These are phyloP conservation scores for Ophiostoma piceae DNA, from an alignment of 2,329 filamentous ascomycete genomes.

Conservation along the genomic window DNA sequence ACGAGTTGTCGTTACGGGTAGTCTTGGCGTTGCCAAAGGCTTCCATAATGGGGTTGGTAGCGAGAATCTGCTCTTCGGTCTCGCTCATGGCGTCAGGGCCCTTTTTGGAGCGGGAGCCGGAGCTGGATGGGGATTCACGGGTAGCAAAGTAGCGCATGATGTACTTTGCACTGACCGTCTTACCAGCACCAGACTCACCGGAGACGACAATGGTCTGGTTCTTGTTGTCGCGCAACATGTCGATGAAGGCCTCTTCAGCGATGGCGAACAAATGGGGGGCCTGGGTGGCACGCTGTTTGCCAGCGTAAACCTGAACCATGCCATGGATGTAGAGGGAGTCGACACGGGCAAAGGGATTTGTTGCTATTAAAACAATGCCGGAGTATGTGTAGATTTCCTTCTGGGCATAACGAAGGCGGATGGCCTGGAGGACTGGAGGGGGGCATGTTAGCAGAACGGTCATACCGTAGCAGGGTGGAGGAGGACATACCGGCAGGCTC, in stretches of 20 bases:
- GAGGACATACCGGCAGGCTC: conserved; percentile 77
- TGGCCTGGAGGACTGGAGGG: conserved; percentile 80
- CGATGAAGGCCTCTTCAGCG: conserved; percentile 97
- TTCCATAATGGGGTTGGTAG: conserved; percentile 99
- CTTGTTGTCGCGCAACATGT: conserved; percentile 92
- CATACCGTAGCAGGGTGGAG: conserved; percentile 13
- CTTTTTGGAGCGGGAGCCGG: conserved; percentile 67
- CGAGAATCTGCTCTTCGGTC: conserved; percentile 96
- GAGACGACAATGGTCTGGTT: conserved; percentile 99
- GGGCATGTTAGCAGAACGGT: background rate
- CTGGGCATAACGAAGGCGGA: conserved; percentile 91
- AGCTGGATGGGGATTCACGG: conserved; percentile 85
- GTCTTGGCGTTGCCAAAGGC: conserved; percentile 99
- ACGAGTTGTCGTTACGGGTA: conserved; percentile 99
- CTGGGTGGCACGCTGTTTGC: conserved; percentile 92
- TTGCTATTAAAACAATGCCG: conserved; percentile 96
- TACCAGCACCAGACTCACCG: conserved; percentile 95
- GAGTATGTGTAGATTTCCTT: conserved; percentile 99
- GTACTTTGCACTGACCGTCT: conserved; percentile 98
- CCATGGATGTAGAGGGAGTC: conserved; percentile 97
- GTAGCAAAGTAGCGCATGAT: conserved; percentile 99
- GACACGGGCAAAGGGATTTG: conserved; percentile 94
- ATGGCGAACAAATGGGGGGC: conserved; percentile 98
- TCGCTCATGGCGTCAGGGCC: conserved; percentile 84
- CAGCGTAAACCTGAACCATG: conserved; percentile 99